phyloP scores from a whole-genome alignment of 495 filamentous ascomycete genomes.

The Lophium mytilinum region DNA sequence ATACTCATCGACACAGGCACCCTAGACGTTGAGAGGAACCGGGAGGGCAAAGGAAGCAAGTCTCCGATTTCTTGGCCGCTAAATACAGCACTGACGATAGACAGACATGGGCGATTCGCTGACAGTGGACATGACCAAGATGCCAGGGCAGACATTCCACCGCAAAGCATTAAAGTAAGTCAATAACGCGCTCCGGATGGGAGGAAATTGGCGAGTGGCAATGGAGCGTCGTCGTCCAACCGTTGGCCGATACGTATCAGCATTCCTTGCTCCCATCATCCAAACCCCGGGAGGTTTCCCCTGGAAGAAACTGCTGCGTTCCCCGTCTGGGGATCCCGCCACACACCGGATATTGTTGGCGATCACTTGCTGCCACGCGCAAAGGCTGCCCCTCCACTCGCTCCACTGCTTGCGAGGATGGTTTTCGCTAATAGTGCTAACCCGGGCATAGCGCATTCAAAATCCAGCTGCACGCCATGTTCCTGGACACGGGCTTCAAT shows the following conservation, averaged over 20 bases:
- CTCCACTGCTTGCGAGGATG: constrained; percentile 11
- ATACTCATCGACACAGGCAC: constrained; percentile 64
- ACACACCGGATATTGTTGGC: no score
- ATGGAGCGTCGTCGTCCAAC: no score
- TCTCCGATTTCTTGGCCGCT: constrained; percentile 2
- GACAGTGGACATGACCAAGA: constrained; percentile 63
- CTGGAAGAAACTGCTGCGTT: no score
- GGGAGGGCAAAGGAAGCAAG: constrained; percentile 42
- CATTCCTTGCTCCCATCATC: no score
- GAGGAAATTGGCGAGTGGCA: no score
- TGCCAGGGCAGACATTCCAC: constrained; percentile 65
- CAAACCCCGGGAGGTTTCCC: neutral
- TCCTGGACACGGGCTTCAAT: constrained; percentile 79
- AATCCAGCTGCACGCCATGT: constrained; percentile 80
- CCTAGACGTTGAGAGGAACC: constrained; percentile 62
- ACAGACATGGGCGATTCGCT: constrained; percentile 51
- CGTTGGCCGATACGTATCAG: no score
- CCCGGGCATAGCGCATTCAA: constrained; percentile 55
- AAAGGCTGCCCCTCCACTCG: no score
- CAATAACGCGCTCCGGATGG: neutral
- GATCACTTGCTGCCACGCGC: no score
- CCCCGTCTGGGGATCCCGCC: no score
- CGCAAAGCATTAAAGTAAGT: constrained; percentile 62
- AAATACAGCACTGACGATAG: constrained; percentile 12
- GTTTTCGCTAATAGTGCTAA: constrained; percentile 22